Base-by-base conservation (phyloP, 1,284 basidiomycete species). In the Ganoderma sp. region DNA sequence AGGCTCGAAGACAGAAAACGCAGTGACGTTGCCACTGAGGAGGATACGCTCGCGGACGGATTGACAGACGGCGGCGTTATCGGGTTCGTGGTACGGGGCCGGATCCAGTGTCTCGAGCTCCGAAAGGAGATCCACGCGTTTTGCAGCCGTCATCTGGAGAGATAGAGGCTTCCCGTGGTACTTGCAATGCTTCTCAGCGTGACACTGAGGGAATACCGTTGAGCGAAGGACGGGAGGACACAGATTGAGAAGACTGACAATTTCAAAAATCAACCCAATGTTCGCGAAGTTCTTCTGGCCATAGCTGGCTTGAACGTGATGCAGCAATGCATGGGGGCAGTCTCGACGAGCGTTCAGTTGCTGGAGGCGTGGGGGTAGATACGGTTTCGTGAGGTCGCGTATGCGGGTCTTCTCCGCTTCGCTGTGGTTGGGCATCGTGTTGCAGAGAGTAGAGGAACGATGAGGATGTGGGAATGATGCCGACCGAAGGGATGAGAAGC, bases 401-500 rank as follows among this genome's bases (percentile, higher is more conserved):
- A 52, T 52, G 9, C 50, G 50, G 5, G 9, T 14, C 10, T 52
- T 52, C 50, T 52, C 50, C 10, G 9, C 10, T 12, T 25, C 22
- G 6, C 22, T 52, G 25, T 25, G 50, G 12, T 52, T 52, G 9
- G 50, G 50, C 50, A 52, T 52, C 2, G 3, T 8, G 25, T n/a
- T n/a, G n/a, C n/a, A n/a, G n/a, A n/a, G n/a, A n/a, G n/a, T n/a
- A n/a, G n/a, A n/a, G n/a, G n/a, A n/a, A n/a, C n/a, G n/a, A n/a
- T n/a, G n/a, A n/a, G 28, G 15, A 7, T 28, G 25, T 2, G 50
- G 50, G 25, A 9, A 12, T 12, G 19, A n/a, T 17, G 8, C 22
- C 4, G 2, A 9, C 9, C 2, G 5, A 1, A 2, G 45, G 1
- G 45, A n/a, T n/a, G n/a, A n/a, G n/a, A n/a, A n/a, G n/a, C n/a